Evolutionary conservation across 140 eudicot species (phyloP).

Genomic region (Stevia rebaudiana): DNA sequence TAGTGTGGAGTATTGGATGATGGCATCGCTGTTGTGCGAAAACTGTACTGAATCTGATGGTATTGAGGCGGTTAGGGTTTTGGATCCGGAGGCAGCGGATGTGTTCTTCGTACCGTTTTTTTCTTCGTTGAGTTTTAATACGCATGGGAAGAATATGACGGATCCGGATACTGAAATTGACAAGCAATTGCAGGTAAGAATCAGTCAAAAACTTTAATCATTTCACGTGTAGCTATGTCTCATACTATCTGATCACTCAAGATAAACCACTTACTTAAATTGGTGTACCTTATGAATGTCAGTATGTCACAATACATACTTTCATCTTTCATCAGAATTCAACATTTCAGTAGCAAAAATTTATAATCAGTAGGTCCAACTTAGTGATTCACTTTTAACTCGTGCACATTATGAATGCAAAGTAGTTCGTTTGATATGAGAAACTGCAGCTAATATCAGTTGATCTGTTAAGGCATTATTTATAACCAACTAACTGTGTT

Average conservation of each 20-base stretch:
- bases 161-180: slow-evolving; percentile 66
- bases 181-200: slow-evolving; percentile 65
- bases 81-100: slow-evolving; percentile 75
- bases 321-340: not conserved
- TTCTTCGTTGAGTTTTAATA: slow-evolving; percentile 81
- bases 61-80: slow-evolving; percentile 74
- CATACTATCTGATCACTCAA: not conserved
- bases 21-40: slow-evolving; percentile 66
- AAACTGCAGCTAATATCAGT: not conserved
- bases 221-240: not conserved
- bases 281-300: not conserved
- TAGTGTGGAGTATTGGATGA: slow-evolving; percentile 98
- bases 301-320: no score
- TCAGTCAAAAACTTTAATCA: not conserved
- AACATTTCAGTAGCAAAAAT: not conserved
- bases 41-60: slow-evolving; percentile 28
- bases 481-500: not conserved
- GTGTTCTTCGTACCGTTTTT: slow-evolving; percentile 89
- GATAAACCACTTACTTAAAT: not conserved
- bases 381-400: slow-evolving; percentile 5
- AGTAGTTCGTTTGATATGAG: not conserved
- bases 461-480: not conserved
- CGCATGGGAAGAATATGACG: slow-evolving; percentile 71
- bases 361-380: not conserved
- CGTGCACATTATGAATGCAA: not conserved